These are phyloP conservation scores for Candolleomyces aberdarensis DNA, from an alignment of 768 basidiomycete genomes.

Conservation along the genomic window DNA sequence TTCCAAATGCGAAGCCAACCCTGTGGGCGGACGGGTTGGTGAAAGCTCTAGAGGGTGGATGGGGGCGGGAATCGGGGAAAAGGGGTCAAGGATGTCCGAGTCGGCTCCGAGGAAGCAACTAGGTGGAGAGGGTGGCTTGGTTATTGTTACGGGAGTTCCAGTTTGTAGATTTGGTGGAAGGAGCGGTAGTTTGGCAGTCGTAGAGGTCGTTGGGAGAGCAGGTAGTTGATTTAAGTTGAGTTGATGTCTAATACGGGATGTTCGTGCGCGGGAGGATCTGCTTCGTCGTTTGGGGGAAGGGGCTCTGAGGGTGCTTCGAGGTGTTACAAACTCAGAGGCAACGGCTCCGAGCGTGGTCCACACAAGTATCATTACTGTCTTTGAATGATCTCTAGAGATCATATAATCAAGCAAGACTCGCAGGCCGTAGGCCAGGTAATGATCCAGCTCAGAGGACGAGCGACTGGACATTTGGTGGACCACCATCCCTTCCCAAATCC, in stretches of 20 bases:
- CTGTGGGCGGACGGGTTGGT: slow-evolving; percentile 28
- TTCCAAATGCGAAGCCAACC: slow-evolving; percentile 26
- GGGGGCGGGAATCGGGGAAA: slow-evolving; percentile 28
- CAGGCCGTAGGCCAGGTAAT: slow-evolving; percentile 40
- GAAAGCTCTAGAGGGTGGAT: slow-evolving; percentile 17
- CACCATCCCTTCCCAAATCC: slow-evolving; percentile 41
- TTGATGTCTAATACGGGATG: slow-evolving; percentile 30
- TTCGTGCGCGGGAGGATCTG: slow-evolving; percentile 24
- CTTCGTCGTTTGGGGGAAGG: slow-evolving; percentile 19
- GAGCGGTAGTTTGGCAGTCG: slow-evolving; percentile 17
- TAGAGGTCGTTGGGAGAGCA: slow-evolving; percentile 11
- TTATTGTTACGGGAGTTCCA: slow-evolving; percentile 16
- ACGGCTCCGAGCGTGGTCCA: slow-evolving; percentile 36
- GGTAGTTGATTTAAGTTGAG: slow-evolving; percentile 14
- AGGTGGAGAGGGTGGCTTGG: slow-evolving; percentile 34
- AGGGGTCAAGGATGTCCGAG: slow-evolving; percentile 14
- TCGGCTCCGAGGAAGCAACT: slow-evolving; percentile 35
- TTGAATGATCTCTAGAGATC: slow-evolving; percentile 30
- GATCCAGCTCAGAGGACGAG: slow-evolving; percentile 30
- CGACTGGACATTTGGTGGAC: slow-evolving; percentile 37
- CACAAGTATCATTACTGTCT: slow-evolving; percentile 31
- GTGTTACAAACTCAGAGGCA: slow-evolving; percentile 29
- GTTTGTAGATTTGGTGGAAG: slow-evolving; percentile 16
- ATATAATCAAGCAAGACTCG: slow-evolving; percentile 41
- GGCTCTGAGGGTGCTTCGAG: slow-evolving; percentile 19